Percentiles rank a stretch among this genome's conserved stretches.
phyloP scores from a whole-genome alignment of 805 yeast genomes.

The Sugiyamaella mastotermitis region DNA sequence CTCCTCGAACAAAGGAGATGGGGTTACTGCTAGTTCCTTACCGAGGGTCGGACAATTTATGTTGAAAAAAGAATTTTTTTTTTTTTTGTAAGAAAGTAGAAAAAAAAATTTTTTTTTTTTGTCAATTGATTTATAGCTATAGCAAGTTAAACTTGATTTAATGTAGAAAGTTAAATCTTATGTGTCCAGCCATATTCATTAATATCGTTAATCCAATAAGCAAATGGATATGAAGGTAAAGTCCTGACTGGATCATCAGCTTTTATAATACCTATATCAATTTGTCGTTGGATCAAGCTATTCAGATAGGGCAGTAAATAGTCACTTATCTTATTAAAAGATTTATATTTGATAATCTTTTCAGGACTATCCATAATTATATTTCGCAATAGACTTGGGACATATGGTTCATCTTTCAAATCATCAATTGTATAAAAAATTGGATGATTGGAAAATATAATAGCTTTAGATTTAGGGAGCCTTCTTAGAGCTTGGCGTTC shows the following conservation, averaged over 20 bases:
- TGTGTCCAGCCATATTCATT: conserved; percentile 19
- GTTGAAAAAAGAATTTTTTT: too few relatives aligned
- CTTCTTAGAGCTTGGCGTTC: conserved; percentile 68
- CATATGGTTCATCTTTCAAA: conserved; percentile 70
- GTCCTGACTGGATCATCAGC: conserved; percentile 14
- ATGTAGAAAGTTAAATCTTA: too few relatives aligned
- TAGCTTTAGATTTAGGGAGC: conserved; percentile 58
- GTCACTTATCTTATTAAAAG: conserved; percentile 52
- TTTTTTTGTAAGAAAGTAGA: too few relatives aligned
- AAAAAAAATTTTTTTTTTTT: conserved; percentile 1
- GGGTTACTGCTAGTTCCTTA: conserved; percentile 33
- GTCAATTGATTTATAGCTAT: conserved; percentile 1
- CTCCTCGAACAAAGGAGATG: too few relatives aligned
- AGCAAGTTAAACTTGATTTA: neutral
- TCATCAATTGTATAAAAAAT: conserved; percentile 66
- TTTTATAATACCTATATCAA: conserved; percentile 46
- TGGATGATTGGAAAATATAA: conserved; percentile 72
- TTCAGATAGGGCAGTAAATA: conserved; percentile 56
- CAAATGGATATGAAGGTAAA: conserved; percentile 43
- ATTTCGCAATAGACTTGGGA: conserved; percentile 59
- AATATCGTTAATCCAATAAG: conserved; percentile 39
- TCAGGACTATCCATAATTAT: conserved; percentile 63
- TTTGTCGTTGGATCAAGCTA: conserved; percentile 49
- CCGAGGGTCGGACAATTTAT: conserved; percentile 30
- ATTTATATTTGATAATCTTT: conserved; percentile 57